Base-by-base conservation (phyloP, 2,329 filamentous ascomycete genomes). In the Harringtonia aguacate region DNA sequence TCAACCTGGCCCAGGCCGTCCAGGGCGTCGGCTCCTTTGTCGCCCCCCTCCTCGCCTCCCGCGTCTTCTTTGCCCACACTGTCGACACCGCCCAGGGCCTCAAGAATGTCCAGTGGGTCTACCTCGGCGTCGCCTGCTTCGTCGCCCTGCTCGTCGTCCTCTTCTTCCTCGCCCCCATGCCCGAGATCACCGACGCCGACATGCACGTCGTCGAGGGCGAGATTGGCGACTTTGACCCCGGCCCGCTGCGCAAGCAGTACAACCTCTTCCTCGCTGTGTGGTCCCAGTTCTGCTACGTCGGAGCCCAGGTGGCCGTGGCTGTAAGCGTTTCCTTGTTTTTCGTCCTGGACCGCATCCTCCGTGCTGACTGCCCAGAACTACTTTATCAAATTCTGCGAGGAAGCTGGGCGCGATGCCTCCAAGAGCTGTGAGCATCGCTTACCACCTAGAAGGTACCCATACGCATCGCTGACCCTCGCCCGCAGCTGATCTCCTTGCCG, bases 271-370 rank as follows among this genome's bases (percentile, higher is more conserved):
- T 76, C 43, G 77, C 74, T 24, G 69, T 77, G 0, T 72, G 68
- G 51, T 68, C 75, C 1, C 77, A 81, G 53, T 81, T 80, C 61
- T 79, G 73, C 58, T 81, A 81, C 52, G 73, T 75, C 1, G 77
- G 77, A 8, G 70, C 75, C 1, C 75, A 80, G 55, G 66, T 74
- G 6, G 72, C 67, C 2, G 66, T 74, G 24, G 69, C 69, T 4
- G 61, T 62, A 30, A 58, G 63, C 49, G 61, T 61, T n/a, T n/a
- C n/a, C n/a, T n/a, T 28, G 3, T 31, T 17, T 36, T 18, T 40
- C 13, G 33, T 30, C 18, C 8, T 35, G 15, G 3, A n/a, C 20
- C 15, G 6, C 36, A 33, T 40, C n/a, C n/a, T n/a, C n/a, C n/a
- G n/a, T n/a, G 18, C 34, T 38, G 21, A 40, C 35, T 38, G n/a